phyloP scores from a whole-genome alignment of 1,284 basidiomycete genomes.

The Trichosporon inkin region DNA sequence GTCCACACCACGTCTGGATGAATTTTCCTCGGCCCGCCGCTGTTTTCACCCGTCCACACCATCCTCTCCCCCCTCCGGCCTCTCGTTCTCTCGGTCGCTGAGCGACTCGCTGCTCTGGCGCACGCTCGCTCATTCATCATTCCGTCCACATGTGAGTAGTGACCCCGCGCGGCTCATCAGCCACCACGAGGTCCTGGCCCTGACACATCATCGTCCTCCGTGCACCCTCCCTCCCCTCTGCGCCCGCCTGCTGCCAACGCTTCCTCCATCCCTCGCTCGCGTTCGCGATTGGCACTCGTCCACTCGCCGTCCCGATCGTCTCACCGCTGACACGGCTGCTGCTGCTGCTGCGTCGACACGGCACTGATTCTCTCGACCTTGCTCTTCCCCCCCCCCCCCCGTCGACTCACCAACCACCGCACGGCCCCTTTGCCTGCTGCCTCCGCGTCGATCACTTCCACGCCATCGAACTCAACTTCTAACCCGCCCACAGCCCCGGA shows the following conservation, averaged over 20 bases:
- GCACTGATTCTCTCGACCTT: neutral
- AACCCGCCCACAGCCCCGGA: neutral
- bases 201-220: conserved; percentile 9
- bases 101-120: conserved; percentile 13
- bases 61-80: neutral
- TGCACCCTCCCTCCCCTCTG: neutral
- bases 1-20: neutral
- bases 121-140: conserved; percentile 20
- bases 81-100: neutral
- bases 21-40: neutral
- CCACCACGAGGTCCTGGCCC: conserved; percentile 4
- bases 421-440: neutral
- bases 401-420: neutral
- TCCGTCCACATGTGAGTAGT: conserved; percentile 27
- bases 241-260: no score
- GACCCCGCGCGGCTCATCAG: neutral
- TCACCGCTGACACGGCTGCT: neutral
- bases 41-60: neutral
- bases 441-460: conserved; percentile 15
- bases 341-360: no score
- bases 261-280: no score
- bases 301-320: neutral
- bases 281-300: no score
- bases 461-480: conserved; percentile 21
- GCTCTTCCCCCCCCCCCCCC: no score